Percentiles rank a stretch among this genome's conserved stretches.
Conservation (phyloP, 2,329 filamentous ascomycete species). For the Pestalotiopsis fici region DNA sequence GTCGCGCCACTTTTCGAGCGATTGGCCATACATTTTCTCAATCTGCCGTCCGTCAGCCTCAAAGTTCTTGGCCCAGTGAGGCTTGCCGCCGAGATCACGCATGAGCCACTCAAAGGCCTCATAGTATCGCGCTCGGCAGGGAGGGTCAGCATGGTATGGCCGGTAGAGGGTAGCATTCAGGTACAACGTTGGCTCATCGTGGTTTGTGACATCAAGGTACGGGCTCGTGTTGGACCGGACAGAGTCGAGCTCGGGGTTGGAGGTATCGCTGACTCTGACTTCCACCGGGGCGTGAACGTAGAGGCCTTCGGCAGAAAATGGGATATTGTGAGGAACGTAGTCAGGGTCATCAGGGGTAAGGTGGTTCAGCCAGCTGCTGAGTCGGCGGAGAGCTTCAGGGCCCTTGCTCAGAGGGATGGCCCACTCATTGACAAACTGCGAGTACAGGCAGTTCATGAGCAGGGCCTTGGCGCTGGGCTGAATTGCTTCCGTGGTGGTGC, state of each 20-base stretch:
- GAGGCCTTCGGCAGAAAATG: constrained; percentile 75
- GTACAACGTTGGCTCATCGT: constrained; percentile 75
- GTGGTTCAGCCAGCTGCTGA: constrained; percentile 82
- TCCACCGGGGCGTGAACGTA: constrained; percentile 91
- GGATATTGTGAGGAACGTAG: constrained; percentile 69
- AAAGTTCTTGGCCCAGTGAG: constrained; percentile 96
- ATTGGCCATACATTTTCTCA: constrained; percentile 66
- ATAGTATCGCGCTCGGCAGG: constrained; percentile 77
- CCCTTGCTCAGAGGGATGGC: constrained; percentile 84
- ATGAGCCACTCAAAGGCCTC: constrained; percentile 90
- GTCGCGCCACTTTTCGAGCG: constrained; percentile 66
- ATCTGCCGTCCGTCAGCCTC: constrained; percentile 61
- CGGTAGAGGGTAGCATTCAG: constrained; percentile 89
- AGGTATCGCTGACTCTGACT: constrained; percentile 80
- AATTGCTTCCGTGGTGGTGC: constrained; percentile 69
- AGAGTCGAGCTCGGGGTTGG: constrained; percentile 33
- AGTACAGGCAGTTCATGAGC: constrained; percentile 96
- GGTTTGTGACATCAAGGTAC: constrained; percentile 69
- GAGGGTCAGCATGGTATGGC: constrained; percentile 76
- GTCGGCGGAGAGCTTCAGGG: constrained; percentile 79
- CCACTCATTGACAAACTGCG: constrained; percentile 99
- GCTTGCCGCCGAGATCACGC: constrained; percentile 78
- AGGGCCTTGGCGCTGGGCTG: constrained; percentile 80
- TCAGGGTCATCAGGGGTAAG: constrained; percentile 62
- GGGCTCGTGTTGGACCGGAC: constrained; percentile 33